Evolutionary conservation across 352 stramenopile species (phyloP).

Genomic region (Pseudoperonospora humuli): DNA sequence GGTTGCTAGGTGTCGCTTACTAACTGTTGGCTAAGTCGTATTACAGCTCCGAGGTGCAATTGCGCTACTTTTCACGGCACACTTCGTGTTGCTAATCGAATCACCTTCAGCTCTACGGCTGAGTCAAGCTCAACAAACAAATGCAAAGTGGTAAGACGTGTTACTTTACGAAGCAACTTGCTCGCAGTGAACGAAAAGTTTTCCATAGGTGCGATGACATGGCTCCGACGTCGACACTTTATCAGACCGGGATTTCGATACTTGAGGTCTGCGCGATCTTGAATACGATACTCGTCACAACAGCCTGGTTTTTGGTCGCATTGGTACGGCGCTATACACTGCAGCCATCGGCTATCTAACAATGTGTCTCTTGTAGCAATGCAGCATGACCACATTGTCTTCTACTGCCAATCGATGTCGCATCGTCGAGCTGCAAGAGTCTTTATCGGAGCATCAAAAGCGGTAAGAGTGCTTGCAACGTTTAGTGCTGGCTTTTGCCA

Average conservation of each 20-base stretch:
- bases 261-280: constrained; percentile 27
- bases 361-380: no score
- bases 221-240: constrained; percentile 13
- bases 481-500: background rate
- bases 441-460: constrained; percentile 9
- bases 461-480: constrained; percentile 6
- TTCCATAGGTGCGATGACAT: constrained; percentile 23
- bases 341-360: no score
- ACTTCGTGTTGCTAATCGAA: constrained; percentile 34
- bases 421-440: constrained; percentile 16
- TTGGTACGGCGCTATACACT: no score
- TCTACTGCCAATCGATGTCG: constrained; percentile 3
- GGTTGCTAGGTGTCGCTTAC: background rate
- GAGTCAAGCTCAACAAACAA: constrained; percentile 25
- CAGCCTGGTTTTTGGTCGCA: constrained; percentile 46
- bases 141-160: constrained; percentile 32
- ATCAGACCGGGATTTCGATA: constrained; percentile 15
- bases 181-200: no score
- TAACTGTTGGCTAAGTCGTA: constrained; percentile 3
- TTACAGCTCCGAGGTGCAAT: constrained; percentile 29
- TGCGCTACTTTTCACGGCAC: constrained; percentile 16
- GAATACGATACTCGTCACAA: constrained; percentile 35
- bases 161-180: no score
- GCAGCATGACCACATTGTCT: constrained; percentile 14
- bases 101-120: constrained; percentile 41